A percentile compares a stretch with the other conserved stretches of the same genome.
These are phyloP conservation scores for Kwoniella dejecticola DNA, from an alignment of 768 basidiomycete species.

Conservation along the genomic window DNA sequence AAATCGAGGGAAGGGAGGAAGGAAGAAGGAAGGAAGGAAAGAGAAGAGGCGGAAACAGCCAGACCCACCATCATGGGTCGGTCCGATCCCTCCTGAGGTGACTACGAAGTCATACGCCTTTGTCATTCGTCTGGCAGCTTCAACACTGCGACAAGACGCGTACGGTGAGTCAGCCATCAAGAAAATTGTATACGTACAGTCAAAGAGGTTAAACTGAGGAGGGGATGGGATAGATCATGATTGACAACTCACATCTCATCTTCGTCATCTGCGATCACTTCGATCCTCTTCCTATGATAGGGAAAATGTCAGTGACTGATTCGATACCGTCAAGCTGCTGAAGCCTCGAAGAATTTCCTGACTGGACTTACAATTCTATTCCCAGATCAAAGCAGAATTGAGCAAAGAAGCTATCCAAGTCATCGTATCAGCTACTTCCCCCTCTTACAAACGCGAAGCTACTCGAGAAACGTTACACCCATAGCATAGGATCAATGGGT, in stretches of 20 bases:
- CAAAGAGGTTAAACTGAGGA: no score
- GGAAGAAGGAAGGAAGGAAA: no score
- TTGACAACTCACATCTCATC: slow-evolving; percentile 80
- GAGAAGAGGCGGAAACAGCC: no score
- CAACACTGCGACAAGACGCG: slow-evolving; percentile 72
- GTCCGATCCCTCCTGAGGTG: slow-evolving; percentile 87
- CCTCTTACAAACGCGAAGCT: no score
- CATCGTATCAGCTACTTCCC: neutral
- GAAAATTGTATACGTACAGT: no score
- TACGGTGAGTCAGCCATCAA: no score
- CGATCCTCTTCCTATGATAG: slow-evolving; percentile 71
- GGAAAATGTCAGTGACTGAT: neutral
- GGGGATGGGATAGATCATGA: no score
- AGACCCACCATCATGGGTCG: slow-evolving; percentile 78
- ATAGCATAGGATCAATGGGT: no score
- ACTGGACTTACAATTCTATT: slow-evolving; percentile 49
- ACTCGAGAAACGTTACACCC: no score
- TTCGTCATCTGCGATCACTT: slow-evolving; percentile 88
- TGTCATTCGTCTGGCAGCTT: slow-evolving; percentile 81
- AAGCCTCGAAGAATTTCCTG: neutral
- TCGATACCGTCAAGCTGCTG: neutral
- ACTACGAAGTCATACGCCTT: slow-evolving; percentile 83
- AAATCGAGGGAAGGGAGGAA: no score
- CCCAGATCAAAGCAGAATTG: slow-evolving; percentile 84
- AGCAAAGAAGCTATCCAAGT: slow-evolving; percentile 69